phyloP scores from a whole-genome alignment of 2,329 filamentous ascomycete genomes.

The Apiospora saccharicola region DNA sequence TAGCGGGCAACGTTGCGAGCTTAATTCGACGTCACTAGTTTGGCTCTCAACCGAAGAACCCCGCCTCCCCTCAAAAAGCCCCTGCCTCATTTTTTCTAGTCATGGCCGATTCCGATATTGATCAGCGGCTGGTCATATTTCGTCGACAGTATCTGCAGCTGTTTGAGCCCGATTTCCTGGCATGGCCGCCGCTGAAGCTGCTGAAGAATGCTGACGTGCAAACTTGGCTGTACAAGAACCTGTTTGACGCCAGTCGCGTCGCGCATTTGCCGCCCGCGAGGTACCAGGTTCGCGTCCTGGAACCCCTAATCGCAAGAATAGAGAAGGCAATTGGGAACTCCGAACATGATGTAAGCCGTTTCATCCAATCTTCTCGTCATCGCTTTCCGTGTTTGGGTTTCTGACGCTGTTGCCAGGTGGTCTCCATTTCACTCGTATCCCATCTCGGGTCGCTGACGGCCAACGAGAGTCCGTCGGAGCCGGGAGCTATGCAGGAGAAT shows the following conservation, averaged over 20 bases:
- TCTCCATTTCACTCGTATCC: constrained; percentile 66
- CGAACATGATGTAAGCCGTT: neutral
- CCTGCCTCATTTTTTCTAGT: neutral
- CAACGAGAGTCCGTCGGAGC: constrained; percentile 43
- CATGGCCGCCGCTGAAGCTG: constrained; percentile 40
- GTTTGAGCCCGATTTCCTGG: constrained; percentile 43
- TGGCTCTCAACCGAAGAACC: neutral
- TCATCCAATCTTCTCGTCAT: neutral
- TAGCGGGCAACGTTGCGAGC: neutral
- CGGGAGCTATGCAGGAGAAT: constrained; percentile 60
- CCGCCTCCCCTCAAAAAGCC: neutral
- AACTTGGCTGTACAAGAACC: constrained; percentile 55
- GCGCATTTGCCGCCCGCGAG: constrained; percentile 61
- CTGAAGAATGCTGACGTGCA: constrained; percentile 39
- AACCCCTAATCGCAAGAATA: constrained; percentile 55
- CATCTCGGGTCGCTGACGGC: constrained; percentile 60
- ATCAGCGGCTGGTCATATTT: constrained; percentile 38
- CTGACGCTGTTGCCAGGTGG: constrained; percentile 55
- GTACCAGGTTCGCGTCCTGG: constrained; percentile 68
- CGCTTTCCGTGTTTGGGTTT: no score
- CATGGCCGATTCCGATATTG: constrained; percentile 32
- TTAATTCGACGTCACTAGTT: neutral
- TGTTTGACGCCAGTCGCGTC: constrained; percentile 60
- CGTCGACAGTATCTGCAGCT: constrained; percentile 42
- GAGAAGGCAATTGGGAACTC: neutral